phyloP scores from a whole-genome alignment of 345 rosid species.

The Geranium brycei region DNA sequence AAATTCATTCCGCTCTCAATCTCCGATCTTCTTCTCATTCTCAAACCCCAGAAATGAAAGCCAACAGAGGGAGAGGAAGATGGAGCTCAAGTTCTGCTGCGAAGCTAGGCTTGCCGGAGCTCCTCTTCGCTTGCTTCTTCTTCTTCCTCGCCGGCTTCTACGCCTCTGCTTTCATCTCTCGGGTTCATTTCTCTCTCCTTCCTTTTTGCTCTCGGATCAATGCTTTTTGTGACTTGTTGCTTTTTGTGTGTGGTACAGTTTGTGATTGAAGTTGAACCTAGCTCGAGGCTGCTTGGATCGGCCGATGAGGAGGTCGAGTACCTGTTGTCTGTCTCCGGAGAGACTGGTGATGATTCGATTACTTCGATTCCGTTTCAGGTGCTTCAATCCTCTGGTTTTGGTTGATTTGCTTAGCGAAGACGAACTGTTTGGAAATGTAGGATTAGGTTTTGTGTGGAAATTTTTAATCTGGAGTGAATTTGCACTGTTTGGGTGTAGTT shows the following conservation, averaged over 20 bases:
- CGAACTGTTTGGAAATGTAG: neutral
- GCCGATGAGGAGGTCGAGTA: constrained; percentile 14
- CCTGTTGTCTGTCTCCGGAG: constrained; percentile 22
- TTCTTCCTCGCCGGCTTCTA: constrained; percentile 42
- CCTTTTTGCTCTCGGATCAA: neutral
- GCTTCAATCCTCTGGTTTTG: neutral
- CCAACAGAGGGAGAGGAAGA: constrained; percentile 14
- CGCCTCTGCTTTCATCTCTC: constrained; percentile 30
- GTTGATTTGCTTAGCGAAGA: neutral
- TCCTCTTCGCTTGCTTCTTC: constrained; percentile 26
- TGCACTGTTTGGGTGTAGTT: neutral
- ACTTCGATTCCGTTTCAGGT: constrained; percentile 51
- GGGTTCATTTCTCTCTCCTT: constrained; percentile 15
- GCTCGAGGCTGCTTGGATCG: constrained; percentile 19
- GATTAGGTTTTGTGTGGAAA: neutral
- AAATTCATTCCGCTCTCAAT: too few relatives aligned
- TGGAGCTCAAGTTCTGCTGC: constrained; percentile 10
- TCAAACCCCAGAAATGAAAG: constrained; percentile 15
- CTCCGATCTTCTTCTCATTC: too few relatives aligned
- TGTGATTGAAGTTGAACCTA: constrained; percentile 5
- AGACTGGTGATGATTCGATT: constrained; percentile 37
- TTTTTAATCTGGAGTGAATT: constrained; percentile 1
- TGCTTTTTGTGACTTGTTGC: neutral
- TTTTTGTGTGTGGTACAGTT: constrained; percentile 13
- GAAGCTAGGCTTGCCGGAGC: constrained; percentile 24